A percentile compares a stretch with the other conserved stretches of the same genome.
These are phyloP conservation scores for Cladosporium colombiae DNA, from an alignment of 2,329 filamentous ascomycete species.

Conservation along the genomic window DNA sequence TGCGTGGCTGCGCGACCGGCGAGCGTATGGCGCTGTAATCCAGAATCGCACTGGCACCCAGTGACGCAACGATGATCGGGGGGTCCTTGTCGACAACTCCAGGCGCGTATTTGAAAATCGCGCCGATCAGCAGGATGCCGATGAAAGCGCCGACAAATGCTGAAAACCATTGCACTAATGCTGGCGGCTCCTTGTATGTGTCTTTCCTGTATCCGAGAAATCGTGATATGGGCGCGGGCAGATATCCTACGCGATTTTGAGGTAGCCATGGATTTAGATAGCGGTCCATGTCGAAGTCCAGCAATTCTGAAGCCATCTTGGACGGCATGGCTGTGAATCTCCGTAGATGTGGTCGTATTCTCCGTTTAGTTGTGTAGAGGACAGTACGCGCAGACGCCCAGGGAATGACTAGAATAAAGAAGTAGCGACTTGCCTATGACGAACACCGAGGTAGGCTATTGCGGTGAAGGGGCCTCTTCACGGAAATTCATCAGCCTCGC, in stretches of 20 bases:
- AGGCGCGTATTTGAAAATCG: constrained; percentile 44
- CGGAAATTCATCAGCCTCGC: neutral
- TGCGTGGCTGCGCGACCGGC: constrained; percentile 51
- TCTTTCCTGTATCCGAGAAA: constrained; percentile 57
- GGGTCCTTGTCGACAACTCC: constrained; percentile 42
- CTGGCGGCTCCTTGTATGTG: constrained; percentile 43
- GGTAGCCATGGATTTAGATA: constrained; percentile 72
- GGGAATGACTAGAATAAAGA: neutral
- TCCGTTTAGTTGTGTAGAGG: neutral
- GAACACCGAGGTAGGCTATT: constrained; percentile 2
- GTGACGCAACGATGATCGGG: constrained; percentile 45
- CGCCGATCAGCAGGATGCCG: constrained; percentile 46
- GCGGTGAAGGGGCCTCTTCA: neutral
- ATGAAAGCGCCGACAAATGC: constrained; percentile 47
- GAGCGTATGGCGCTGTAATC: constrained; percentile 51
- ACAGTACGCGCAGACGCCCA: neutral
- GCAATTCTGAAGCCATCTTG: constrained; percentile 22
- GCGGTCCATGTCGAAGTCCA: constrained; percentile 73
- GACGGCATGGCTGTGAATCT: constrained; percentile 3
- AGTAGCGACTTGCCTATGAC: neutral
- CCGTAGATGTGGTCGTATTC: neutral
- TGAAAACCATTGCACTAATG: constrained; percentile 45
- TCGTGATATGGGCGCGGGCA: constrained; percentile 67
- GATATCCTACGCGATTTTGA: constrained; percentile 60
- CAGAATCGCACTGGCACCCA: constrained; percentile 51